Conservation (phyloP, 768 basidiomycete species). For the Tylopilus intermedius region DNA sequence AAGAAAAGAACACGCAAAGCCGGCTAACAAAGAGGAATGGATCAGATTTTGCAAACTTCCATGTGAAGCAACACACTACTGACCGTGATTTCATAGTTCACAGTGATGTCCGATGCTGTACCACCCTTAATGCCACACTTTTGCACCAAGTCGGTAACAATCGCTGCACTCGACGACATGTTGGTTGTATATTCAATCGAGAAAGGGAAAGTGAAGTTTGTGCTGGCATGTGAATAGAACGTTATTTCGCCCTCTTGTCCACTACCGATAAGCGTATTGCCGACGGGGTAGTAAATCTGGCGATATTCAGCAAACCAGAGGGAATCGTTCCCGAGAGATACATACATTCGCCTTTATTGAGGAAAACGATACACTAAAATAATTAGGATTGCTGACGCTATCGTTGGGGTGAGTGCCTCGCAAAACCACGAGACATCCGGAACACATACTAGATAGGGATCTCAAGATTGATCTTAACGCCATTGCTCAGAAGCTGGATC, state of each 20-base stretch:
- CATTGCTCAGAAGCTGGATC: slow-evolving; percentile 38
- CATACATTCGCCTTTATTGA: slow-evolving; percentile 58
- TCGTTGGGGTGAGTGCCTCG: slow-evolving; percentile 6
- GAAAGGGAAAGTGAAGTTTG: slow-evolving; percentile 76
- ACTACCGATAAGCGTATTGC: slow-evolving; percentile 61
- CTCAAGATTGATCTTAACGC: slow-evolving; percentile 54
- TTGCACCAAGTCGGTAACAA: slow-evolving; percentile 56
- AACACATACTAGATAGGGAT: slow-evolving; percentile 60
- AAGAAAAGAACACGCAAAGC: slow-evolving; percentile 61
- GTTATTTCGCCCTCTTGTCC: slow-evolving; percentile 46
- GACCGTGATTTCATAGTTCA: slow-evolving; percentile 67
- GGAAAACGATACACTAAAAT: slow-evolving; percentile 63
- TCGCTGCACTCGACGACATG: slow-evolving; percentile 44
- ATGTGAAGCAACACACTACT: not conserved
- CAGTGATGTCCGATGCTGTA: slow-evolving; percentile 43
- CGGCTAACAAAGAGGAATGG: slow-evolving; percentile 38
- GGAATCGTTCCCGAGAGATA: not conserved
- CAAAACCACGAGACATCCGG: not conserved
- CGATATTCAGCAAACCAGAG: slow-evolving; percentile 3
- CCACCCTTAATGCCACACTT: slow-evolving; percentile 57
- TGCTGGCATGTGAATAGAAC: slow-evolving; percentile 50
- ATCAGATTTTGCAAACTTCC: slow-evolving; percentile 7
- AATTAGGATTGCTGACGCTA: slow-evolving; percentile 81
- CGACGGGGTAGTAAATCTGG: slow-evolving; percentile 73
- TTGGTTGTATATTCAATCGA: slow-evolving; percentile 54